Conservation (phyloP, 2,329 filamentous ascomycete genomes). For the Ilyonectria destructans region DNA sequence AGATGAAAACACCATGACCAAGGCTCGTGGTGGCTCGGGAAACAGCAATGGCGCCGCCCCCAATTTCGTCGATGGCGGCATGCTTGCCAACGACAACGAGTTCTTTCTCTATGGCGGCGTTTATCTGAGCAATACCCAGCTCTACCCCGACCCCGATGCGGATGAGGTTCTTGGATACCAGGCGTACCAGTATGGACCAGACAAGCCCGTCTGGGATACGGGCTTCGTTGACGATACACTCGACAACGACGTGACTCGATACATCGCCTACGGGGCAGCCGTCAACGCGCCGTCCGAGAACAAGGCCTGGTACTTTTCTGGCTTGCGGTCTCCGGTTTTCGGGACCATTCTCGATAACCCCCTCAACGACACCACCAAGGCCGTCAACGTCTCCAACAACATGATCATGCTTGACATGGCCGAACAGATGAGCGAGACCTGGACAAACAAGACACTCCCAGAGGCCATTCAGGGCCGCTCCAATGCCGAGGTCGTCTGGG, state of each 20-base stretch:
- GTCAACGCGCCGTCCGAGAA: constrained; percentile 80
- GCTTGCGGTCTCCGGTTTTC: constrained; percentile 67
- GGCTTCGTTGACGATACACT: constrained; percentile 63
- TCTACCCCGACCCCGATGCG: constrained; percentile 57
- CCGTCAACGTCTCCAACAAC: constrained; percentile 66
- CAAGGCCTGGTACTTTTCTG: constrained; percentile 80
- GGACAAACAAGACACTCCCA: constrained; percentile 72
- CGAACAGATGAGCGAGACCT: constrained; percentile 64
- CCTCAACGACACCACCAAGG: constrained; percentile 55
- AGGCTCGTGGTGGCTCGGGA: constrained; percentile 62
- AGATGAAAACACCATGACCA: constrained; percentile 62
- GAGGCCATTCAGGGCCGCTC: constrained; percentile 68
- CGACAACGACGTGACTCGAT: constrained; percentile 68
- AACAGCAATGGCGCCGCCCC: constrained; percentile 70
- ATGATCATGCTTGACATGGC: constrained; percentile 76
- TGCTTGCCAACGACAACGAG: constrained; percentile 76
- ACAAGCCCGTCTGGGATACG: constrained; percentile 59
- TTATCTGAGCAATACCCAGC: constrained; percentile 56
- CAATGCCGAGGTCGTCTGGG: constrained; percentile 79
- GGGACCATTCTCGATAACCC: constrained; percentile 64
- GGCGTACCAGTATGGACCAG: constrained; percentile 66
- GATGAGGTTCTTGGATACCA: constrained; percentile 68
- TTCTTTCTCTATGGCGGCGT: constrained; percentile 77
- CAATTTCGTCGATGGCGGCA: constrained; percentile 74
- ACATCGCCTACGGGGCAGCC: constrained; percentile 76